phyloP scores from a whole-genome alignment of 495 filamentous ascomycete genomes.

The Hypoxylon rickii region DNA sequence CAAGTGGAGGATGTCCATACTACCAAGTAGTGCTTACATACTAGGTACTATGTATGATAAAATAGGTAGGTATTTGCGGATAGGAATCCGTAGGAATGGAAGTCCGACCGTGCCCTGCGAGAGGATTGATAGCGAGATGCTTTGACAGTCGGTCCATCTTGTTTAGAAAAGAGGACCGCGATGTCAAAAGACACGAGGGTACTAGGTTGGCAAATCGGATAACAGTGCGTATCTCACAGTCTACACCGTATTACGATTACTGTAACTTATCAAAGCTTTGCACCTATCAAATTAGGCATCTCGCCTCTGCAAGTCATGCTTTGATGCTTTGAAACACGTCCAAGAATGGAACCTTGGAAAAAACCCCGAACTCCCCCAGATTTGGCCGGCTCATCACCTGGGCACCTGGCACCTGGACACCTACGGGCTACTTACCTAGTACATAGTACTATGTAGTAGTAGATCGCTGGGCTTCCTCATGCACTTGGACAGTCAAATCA shows the following conservation, averaged over 20 bases:
- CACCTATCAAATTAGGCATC: constrained; percentile 3
- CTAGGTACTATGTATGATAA: too few relatives aligned
- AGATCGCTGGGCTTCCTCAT: too few relatives aligned
- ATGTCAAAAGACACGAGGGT: constrained; percentile 9
- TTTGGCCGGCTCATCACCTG: constrained; percentile 33
- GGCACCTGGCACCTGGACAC: not conserved
- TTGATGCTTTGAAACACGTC: constrained; percentile 28
- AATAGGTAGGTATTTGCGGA: too few relatives aligned
- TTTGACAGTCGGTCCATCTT: too few relatives aligned
- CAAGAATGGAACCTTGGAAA: constrained; percentile 26
- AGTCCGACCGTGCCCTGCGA: too few relatives aligned
- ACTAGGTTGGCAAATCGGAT: not conserved
- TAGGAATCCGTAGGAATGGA: too few relatives aligned
- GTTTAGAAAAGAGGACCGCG: too few relatives aligned
- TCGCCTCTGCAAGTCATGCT: constrained; percentile 25
- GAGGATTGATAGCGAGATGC: too few relatives aligned
- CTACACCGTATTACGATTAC: constrained; percentile 9
- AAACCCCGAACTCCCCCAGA: constrained; percentile 32
- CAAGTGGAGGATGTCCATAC: too few relatives aligned
- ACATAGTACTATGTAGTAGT: not conserved
- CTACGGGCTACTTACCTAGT: not conserved
- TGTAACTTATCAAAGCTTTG: too few relatives aligned
- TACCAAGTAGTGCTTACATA: too few relatives aligned
- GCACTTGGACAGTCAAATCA: too few relatives aligned
- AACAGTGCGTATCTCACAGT: constrained; percentile 27